Base-by-base conservation (phyloP, 139 green algal species). In the Ostreobium quekettii region DNA sequence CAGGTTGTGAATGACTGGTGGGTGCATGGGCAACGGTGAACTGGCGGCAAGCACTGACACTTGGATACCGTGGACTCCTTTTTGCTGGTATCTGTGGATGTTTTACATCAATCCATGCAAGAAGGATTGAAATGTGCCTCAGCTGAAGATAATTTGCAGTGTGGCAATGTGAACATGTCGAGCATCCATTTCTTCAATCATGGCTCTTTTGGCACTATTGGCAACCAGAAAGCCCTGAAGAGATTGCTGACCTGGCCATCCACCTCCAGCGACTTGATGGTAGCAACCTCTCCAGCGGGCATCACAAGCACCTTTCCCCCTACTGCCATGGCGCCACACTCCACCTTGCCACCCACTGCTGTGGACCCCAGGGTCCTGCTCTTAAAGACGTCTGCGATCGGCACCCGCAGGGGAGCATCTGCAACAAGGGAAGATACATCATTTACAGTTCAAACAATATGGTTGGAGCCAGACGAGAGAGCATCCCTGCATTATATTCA, bases 291-390 rank as follows among this genome's bases (percentile, higher is more conserved):
- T 3, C 49, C 65, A 2, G 72, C 76, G 0, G 90, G 90, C 79
- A 91, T 76, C 32, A 96, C 65, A 42, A 89, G 56, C 36, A 97
- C 80, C 36, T 71, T 66, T 6, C 61, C 80, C 2, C 89, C 89
- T 0, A 64, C 26, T 30, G 65, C 53, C 70, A 91, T 39, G 3
- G 76, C 86, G 5, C 89, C 89, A 1, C 53, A 72, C 80, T 94
- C 89, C 36, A 96, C 33, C 82, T 96, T 96, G 59, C 91, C 91
- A 3, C 81, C 74, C 1, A 94, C 68, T 33, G 1, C 78, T 47
- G 22, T 64, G 60, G 70, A 11, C 26, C 63, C 65, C 22, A 47
- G 22, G 2, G 47, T 46, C 31, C 74, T 70, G 47, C 46, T 79
- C 28, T 79, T 82, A 76, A 77, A 77, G 7, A 89, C 80, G 38